These are phyloP conservation scores for Crithidia fasciculata DNA, from an alignment of 208 protist species.

Conservation along the genomic window DNA sequence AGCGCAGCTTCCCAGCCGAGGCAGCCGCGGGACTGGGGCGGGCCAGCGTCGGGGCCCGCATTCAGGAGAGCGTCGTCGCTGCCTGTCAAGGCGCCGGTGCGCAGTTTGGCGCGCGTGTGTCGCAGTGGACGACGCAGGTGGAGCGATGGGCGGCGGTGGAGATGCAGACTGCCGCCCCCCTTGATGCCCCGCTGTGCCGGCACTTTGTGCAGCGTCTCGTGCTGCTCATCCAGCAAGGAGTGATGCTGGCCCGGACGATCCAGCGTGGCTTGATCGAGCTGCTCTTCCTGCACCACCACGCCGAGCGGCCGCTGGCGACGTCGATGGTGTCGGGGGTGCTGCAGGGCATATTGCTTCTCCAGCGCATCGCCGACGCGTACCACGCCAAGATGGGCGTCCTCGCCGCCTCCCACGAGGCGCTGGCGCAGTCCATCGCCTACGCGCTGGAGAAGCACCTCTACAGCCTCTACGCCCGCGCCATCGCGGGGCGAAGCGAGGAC, in stretches of 20 bases:
- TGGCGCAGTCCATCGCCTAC: constrained; percentile 78
- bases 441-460: constrained; percentile 76
- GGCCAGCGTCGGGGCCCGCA: constrained; percentile 8
- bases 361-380: constrained; percentile 86
- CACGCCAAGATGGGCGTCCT: constrained; percentile 80
- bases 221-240: constrained; percentile 69
- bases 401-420: constrained; percentile 65
- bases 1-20: constrained; percentile 18
- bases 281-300: constrained; percentile 81
- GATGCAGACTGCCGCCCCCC: constrained; percentile 49
- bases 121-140: constrained; percentile 31
- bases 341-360: constrained; percentile 84
- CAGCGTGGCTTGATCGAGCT: constrained; percentile 59
- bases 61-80: constrained; percentile 14
- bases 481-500: background rate
- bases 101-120: constrained; percentile 5
- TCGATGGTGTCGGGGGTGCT: constrained; percentile 70
- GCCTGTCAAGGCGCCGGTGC: constrained; percentile 15
- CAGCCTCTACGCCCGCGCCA: constrained; percentile 41
- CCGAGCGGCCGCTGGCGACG: constrained; percentile 52
- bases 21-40: constrained; percentile 7
- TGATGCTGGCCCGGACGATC: constrained; percentile 68
- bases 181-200: constrained; percentile 37
- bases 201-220: constrained; percentile 44
- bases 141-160: constrained; percentile 40